These are phyloP conservation scores for Magnusiomyces paraingens DNA, from an alignment of 1,139 yeast species.

Conservation along the genomic window DNA sequence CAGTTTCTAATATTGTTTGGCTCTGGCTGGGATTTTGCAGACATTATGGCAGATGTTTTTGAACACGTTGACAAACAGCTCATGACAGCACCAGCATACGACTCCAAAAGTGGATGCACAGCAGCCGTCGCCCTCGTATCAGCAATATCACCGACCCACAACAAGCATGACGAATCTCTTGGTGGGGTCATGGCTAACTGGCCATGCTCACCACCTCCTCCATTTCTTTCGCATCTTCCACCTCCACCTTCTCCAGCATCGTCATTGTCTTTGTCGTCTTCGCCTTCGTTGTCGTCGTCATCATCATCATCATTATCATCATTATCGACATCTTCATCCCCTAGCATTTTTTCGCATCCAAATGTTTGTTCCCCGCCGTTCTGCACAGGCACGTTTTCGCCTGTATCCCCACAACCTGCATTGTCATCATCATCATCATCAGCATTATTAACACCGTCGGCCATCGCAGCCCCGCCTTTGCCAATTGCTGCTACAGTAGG, in stretches of 20 bases:
- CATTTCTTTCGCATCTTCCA: not conserved
- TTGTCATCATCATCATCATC: no score
- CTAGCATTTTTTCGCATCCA: not conserved
- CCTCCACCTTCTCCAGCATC: not conserved
- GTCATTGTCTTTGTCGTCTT: not conserved
- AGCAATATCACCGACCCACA: not conserved
- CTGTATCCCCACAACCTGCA: not conserved
- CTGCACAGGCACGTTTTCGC: no score
- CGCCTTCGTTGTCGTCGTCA: not conserved
- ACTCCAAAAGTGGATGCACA: slow-evolving; percentile 20
- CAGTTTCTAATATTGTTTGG: slow-evolving; percentile 10
- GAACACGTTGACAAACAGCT: slow-evolving; percentile 20
- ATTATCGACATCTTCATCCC: not conserved
- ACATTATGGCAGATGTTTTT: slow-evolving; percentile 21
- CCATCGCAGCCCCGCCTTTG: not conserved
- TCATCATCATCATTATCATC: not conserved
- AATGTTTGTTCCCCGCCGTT: no score
- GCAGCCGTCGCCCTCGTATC: slow-evolving; percentile 23
- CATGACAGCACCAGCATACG: not conserved
- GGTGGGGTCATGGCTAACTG: not conserved
- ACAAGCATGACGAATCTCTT: not conserved
- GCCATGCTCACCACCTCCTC: not conserved
- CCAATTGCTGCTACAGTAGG: not conserved
- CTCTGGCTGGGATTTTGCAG: slow-evolving; percentile 13
- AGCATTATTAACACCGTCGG: not conserved